Evolutionary conservation across 164 flowering plant genomes (phyloP).

Genomic region (Berberis vulgaris): DNA sequence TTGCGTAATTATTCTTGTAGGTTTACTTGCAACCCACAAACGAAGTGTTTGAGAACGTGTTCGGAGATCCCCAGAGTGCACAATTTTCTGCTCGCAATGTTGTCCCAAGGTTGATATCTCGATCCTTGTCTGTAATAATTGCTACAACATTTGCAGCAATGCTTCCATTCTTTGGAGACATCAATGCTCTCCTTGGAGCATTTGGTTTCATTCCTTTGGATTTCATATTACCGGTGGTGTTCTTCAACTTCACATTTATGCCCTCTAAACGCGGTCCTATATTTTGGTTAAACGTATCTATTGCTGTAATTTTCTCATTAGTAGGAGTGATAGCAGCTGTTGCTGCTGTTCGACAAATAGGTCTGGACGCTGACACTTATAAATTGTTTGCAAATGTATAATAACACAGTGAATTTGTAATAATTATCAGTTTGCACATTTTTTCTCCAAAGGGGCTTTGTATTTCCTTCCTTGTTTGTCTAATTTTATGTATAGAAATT

Average conservation of each 20-base stretch:
- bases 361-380: conserved; percentile 59
- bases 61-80: conserved; percentile 40
- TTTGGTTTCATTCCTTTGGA: conserved; percentile 76
- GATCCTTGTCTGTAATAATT: conserved; percentile 46
- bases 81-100: conserved; percentile 62
- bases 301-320: conserved; percentile 42
- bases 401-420: conserved; percentile 57
- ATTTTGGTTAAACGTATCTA: conserved; percentile 46
- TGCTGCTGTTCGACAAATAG: conserved; percentile 68
- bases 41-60: conserved; percentile 49
- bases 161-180: conserved; percentile 93
- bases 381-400: conserved; percentile 58
- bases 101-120: conserved; percentile 43
- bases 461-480: no score
- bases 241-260: conserved; percentile 68
- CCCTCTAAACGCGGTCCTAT: conserved; percentile 38
- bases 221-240: conserved; percentile 63
- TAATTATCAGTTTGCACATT: background rate
- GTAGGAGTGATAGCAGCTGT: conserved; percentile 46
- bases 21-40: conserved; percentile 84
- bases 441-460: no score
- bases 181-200: conserved; percentile 68
- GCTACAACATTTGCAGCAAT: conserved; percentile 66
- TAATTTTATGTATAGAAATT: no score
- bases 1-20: conserved; percentile 22